Conservation (phyloP, 139 green algal genomes). For the Deuterostichococcus epilithicus region DNA sequence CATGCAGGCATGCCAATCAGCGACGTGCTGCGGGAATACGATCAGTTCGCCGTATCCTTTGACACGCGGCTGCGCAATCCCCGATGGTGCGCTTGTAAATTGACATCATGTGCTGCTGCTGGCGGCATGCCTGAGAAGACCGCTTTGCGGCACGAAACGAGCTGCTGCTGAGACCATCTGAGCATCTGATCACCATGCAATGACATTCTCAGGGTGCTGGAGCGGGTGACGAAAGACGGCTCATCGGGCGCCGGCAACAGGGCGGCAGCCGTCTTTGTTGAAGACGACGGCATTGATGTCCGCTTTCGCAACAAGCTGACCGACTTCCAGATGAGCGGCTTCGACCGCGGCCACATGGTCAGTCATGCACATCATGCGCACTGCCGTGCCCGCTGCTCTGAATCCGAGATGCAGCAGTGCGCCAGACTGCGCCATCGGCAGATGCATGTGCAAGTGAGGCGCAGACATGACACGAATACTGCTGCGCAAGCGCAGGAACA, state of each 20-base stretch:
- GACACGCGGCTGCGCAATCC: conserved; percentile 73
- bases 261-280: conserved; percentile 51
- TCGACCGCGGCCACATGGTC: conserved; percentile 90
- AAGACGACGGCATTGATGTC: conserved; percentile 61
- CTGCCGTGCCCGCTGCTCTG: too few species aligned
- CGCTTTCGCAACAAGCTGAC: conserved; percentile 66
- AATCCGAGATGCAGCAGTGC: too few species aligned
- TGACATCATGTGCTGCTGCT: conserved; percentile 18
- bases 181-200: too few species aligned
- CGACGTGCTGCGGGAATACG: not conserved
- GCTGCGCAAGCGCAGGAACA: too few species aligned
- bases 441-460: too few species aligned
- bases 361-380: not conserved
- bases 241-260: conserved; percentile 38
- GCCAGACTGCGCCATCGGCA: too few species aligned
- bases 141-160: too few species aligned
- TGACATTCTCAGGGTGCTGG: conserved; percentile 19
- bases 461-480: too few species aligned
- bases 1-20: not conserved
- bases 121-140: too few species aligned
- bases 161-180: too few species aligned
- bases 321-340: conserved; percentile 75
- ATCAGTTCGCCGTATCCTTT: conserved; percentile 26
- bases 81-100: conserved; percentile 69
- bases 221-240: conserved; percentile 29